These are phyloP conservation scores for Fusarium mundagurra DNA, from an alignment of 2,329 filamentous ascomycete genomes.

Conservation along the genomic window DNA sequence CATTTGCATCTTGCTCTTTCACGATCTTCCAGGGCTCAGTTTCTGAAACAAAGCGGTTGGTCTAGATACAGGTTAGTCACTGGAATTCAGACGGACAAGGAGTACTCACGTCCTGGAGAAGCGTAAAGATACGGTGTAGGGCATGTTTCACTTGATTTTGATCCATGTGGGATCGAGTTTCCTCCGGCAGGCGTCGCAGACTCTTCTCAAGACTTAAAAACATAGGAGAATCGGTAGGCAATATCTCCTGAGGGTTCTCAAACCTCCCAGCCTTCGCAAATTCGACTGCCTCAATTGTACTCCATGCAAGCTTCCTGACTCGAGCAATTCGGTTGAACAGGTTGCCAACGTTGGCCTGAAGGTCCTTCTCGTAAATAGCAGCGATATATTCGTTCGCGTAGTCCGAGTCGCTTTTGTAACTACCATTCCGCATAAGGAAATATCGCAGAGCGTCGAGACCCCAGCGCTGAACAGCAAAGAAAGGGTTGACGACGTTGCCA, in stretches of 20 bases:
- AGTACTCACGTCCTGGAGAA: constrained; percentile 64
- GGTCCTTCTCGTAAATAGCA: constrained; percentile 78
- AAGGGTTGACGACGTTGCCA: constrained; percentile 94
- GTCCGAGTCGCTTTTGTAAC: constrained; percentile 79
- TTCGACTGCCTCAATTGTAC: constrained; percentile 66
- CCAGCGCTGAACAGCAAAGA: constrained; percentile 89
- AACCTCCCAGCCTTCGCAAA: constrained; percentile 43
- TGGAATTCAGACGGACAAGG: not conserved
- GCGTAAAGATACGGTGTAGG: constrained; percentile 70
- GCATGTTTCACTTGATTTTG: constrained; percentile 71
- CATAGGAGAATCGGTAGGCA: not conserved
- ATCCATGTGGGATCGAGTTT: constrained; percentile 67
- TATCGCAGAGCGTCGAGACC: constrained; percentile 89
- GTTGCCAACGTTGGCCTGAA: constrained; percentile 84
- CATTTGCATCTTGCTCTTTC: constrained; percentile 48
- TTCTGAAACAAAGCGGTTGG: constrained; percentile 63
- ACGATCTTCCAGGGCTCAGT: constrained; percentile 74
- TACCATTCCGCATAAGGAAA: constrained; percentile 85
- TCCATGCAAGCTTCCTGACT: constrained; percentile 70
- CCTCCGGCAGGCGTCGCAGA: constrained; percentile 39
- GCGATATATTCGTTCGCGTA: constrained; percentile 85
- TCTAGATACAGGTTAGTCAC: constrained; percentile 42
- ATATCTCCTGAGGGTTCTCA: not conserved
- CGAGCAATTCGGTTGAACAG: constrained; percentile 76
- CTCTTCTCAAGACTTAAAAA: constrained; percentile 44